These are phyloP conservation scores for Stephania yunnanensis DNA, from an alignment of 164 flowering plant species.

Conservation along the genomic window DNA sequence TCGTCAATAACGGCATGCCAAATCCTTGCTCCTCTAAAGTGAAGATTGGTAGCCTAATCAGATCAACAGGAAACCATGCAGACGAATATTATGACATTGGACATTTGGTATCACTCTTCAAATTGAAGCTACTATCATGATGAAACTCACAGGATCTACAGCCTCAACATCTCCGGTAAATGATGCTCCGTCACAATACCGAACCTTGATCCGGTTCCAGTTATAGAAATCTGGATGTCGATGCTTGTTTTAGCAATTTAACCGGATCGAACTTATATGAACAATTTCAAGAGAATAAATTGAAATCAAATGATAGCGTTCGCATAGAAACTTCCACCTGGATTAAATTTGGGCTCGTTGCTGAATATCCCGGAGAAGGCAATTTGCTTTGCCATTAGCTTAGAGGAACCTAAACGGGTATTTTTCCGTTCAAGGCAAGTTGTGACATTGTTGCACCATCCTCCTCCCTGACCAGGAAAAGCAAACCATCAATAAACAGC, in stretches of 20 bases:
- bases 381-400: slow-evolving; percentile 43
- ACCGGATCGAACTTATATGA: neutral
- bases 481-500: neutral
- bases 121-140: neutral
- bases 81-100: neutral
- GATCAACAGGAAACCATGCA: neutral
- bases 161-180: slow-evolving; percentile 68
- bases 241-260: neutral
- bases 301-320: neutral
- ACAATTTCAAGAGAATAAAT: neutral
- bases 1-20: slow-evolving; percentile 62
- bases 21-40: slow-evolving; percentile 72
- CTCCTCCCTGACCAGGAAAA: slow-evolving; percentile 65
- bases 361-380: slow-evolving; percentile 74
- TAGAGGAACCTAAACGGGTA: slow-evolving; percentile 73
- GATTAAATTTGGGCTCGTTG: slow-evolving; percentile 48
- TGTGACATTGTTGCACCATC: slow-evolving; percentile 85
- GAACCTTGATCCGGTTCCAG: slow-evolving; percentile 64
- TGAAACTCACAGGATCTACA: slow-evolving; percentile 46
- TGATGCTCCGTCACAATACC: slow-evolving; percentile 77
- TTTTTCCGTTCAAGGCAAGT: slow-evolving; percentile 53
- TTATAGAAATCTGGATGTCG: slow-evolving; percentile 54
- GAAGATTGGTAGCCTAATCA: slow-evolving; percentile 58
- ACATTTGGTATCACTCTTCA: neutral
- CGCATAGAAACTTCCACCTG: slow-evolving; percentile 37